Conservation (phyloP, 129 eudicot species). For the Oenanthe sinensis region DNA sequence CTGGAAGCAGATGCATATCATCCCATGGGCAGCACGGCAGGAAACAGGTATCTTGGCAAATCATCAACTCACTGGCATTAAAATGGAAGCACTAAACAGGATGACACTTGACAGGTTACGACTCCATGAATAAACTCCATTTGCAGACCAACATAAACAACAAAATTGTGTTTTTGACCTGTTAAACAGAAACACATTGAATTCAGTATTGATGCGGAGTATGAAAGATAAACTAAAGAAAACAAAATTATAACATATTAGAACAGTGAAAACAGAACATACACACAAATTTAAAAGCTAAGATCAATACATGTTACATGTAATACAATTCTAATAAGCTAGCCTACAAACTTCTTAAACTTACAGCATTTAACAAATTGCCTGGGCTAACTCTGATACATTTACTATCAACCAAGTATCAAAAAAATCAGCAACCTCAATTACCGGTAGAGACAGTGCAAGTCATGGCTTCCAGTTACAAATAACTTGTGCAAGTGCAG, state of each 20-base stretch:
- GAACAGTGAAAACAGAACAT: background rate
- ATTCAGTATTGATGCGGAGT: background rate
- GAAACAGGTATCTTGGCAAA: background rate
- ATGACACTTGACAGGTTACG: background rate
- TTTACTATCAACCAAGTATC: background rate
- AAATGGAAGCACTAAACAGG: background rate
- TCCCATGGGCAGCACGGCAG: slow-evolving; percentile 7
- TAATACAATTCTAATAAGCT: background rate
- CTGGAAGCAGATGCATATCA: slow-evolving; percentile 15
- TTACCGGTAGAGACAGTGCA: background rate
- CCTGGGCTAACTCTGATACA: background rate
- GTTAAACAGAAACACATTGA: background rate
- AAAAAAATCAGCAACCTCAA: background rate
- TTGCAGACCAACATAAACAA: slow-evolving; percentile 12
- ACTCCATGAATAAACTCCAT: background rate
- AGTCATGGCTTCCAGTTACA: background rate
- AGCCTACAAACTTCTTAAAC: background rate
- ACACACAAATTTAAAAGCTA: background rate
- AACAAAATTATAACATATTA: background rate
- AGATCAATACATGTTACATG: background rate
- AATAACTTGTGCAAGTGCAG: background rate
- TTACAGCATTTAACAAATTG: background rate
- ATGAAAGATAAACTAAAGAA: background rate
- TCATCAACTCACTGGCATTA: slow-evolving; percentile 12
- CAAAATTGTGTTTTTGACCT: slow-evolving; percentile 35